Percentiles rank a stretch among this genome's conserved stretches.
These are phyloP conservation scores for Talaromyces sp. DNA, from an alignment of 2,329 filamentous ascomycete species.

Conservation along the genomic window DNA sequence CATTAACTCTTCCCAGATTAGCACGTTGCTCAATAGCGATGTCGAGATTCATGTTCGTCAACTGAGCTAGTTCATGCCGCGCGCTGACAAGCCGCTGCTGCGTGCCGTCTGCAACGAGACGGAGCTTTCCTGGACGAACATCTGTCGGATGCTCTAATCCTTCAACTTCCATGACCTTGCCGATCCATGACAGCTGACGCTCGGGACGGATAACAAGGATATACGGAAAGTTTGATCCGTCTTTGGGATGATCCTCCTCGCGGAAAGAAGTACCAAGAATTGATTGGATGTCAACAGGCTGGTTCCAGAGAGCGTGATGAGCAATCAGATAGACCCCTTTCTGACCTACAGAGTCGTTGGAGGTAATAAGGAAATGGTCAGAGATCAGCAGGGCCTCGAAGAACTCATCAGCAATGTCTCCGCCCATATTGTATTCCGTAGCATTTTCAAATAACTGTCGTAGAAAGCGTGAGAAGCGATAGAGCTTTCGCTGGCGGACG, in stretches of 20 bases:
- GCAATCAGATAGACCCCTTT: constrained; percentile 80
- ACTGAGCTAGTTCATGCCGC: constrained; percentile 71
- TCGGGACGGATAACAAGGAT: constrained; percentile 82
- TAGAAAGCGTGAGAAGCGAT: constrained; percentile 87
- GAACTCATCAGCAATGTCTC: constrained; percentile 68
- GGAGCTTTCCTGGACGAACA: constrained; percentile 78
- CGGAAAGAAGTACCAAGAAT: constrained; percentile 79
- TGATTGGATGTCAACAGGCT: constrained; percentile 76
- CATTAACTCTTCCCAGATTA: constrained; percentile 87
- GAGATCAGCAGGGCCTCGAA: constrained; percentile 76
- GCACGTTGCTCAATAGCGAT: constrained; percentile 88
- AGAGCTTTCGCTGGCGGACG: constrained; percentile 91
- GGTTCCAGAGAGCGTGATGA: constrained; percentile 70
- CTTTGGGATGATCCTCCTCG: constrained; percentile 65
- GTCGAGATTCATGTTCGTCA: constrained; percentile 80
- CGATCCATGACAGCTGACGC: constrained; percentile 74
- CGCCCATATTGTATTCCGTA: constrained; percentile 83
- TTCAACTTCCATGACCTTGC: constrained; percentile 66
- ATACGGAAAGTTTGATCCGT: constrained; percentile 71
- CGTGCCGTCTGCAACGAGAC: constrained; percentile 84
- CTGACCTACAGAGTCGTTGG: constrained; percentile 61
- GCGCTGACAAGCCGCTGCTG: constrained; percentile 74
- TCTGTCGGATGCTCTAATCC: constrained; percentile 78
- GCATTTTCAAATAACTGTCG: constrained; percentile 95
- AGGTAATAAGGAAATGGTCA: constrained; percentile 83